Evolutionary conservation across 2,329 filamentous ascomycete genomes (phyloP).

Genomic region (Fusarium sp.): DNA sequence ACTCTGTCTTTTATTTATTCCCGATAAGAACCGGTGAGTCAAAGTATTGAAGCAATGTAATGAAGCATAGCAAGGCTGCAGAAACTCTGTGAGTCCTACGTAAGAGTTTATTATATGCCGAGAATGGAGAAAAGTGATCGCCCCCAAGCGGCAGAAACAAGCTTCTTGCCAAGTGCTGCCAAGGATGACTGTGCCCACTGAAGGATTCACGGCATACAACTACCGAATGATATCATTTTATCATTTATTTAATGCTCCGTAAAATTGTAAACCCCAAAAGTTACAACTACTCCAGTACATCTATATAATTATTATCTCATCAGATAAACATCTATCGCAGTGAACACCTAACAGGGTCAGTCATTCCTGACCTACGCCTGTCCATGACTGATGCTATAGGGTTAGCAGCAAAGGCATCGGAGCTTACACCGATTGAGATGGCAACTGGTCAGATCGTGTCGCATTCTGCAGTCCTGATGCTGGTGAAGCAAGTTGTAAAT

Average conservation of each 20-base stretch:
- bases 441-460: neutral
- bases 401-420: neutral
- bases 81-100: rapidly evolving
- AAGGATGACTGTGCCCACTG: neutral
- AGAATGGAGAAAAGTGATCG: neutral
- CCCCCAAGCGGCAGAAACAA: neutral
- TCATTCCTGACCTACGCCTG: no score
- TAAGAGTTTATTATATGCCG: neutral
- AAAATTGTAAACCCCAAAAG: neutral
- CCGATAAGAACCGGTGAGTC: rapidly evolving
- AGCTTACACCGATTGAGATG: neutral
- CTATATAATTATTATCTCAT: neutral
- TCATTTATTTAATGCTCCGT: no score
- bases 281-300: no score
- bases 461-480: neutral
- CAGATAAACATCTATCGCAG: neutral
- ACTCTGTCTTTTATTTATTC: neutral
- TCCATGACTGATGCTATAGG: no score
- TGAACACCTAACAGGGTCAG: no score
- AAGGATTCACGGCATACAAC: neutral
- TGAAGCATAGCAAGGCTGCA: neutral
- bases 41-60: no score
- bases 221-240: neutral
- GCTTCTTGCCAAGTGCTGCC: neutral
- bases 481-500: neutral